Base-by-base conservation (phyloP, 2,329 filamentous ascomycete genomes). In the Neurospora sp. region DNA sequence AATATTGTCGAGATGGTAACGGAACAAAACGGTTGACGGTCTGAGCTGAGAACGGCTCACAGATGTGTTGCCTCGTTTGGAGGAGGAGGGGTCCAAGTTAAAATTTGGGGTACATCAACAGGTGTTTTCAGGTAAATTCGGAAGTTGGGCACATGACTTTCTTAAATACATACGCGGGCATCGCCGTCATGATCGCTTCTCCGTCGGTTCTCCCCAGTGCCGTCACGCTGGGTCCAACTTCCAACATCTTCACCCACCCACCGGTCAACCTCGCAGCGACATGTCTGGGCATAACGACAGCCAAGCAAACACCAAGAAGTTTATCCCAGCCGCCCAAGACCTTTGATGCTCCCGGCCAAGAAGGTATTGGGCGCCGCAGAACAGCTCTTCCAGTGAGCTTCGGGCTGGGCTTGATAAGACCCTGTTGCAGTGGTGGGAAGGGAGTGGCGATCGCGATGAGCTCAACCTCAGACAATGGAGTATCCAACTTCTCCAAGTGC, bases 341-440 rank as follows among this genome's bases (percentile, higher is more conserved):
- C 43, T 23, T 52, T 52, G 43, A 23, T 52, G 43, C 43, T 52
- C 19, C 19, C 19, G 28, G 52, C 52, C 52, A 62, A 62, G 23
- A 62, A 33, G 52, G 23, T 15, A 17, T 17, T 10, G 52, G 15
- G 52, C 52, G 15, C 52, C 15, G 52, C 52, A 62, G 28, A 62
- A 28, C 28, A 28, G 23, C 9, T 62, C 52, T 33, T 9, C 52
- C 52, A 62, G 52, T 62, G 52, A 62, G 23, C 7, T n/a, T 62
- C 4, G 13, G 52, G 28, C 52, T 62, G 52, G 52, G 52, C 52
- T 62, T 33, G 52, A 62, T 62, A 62, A 62, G 52, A 62, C 28
- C 28, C 28, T 62, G 52, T 72, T 43, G 74, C 71, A 71, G 74
- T 76, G 69, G 68, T 39, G 68, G 23, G 71, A 62, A 68, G 8